These are phyloP conservation scores for Murraya koenigii DNA, from an alignment of 345 rosid species.

Conservation along the genomic window DNA sequence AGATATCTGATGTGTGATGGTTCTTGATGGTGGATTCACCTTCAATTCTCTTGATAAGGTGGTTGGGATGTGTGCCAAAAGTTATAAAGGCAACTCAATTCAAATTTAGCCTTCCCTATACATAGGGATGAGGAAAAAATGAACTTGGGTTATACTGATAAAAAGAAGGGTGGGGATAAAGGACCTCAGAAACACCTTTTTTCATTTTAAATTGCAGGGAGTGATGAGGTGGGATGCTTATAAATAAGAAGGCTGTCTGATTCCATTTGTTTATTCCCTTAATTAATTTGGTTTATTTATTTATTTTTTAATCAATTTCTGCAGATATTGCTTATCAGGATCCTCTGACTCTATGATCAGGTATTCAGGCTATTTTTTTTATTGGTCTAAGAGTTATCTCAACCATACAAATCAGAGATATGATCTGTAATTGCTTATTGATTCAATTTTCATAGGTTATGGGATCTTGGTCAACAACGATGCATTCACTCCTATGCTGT, in stretches of 20 bases:
- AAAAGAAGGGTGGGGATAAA: background rate
- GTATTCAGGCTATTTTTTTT: conserved; percentile 33
- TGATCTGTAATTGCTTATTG: conserved; percentile 26
- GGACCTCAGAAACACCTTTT: background rate
- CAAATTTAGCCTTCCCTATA: background rate
- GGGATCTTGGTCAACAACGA: conserved; percentile 99
- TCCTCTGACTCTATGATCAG: conserved; percentile 99
- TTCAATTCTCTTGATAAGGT: background rate
- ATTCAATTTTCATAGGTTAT: conserved; percentile 50
- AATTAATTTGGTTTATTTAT: conserved; percentile 1
- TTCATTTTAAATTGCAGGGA: background rate
- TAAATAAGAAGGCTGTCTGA: background rate
- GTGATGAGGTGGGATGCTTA: background rate
- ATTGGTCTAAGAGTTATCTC: conserved; percentile 9
- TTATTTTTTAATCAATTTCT: conserved; percentile 22
- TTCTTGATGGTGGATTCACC: background rate
- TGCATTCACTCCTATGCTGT: conserved; percentile 99
- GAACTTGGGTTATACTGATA: background rate
- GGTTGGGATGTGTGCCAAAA: background rate
- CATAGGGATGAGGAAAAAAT: background rate
- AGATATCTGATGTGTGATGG: background rate
- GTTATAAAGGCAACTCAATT: background rate
- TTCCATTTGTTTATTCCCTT: background rate
- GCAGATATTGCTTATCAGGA: conserved; percentile 96
- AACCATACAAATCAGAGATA: conserved; percentile 10